Base-by-base conservation (phyloP, 805 yeast genomes). In the Yarrowia keelungensis region DNA sequence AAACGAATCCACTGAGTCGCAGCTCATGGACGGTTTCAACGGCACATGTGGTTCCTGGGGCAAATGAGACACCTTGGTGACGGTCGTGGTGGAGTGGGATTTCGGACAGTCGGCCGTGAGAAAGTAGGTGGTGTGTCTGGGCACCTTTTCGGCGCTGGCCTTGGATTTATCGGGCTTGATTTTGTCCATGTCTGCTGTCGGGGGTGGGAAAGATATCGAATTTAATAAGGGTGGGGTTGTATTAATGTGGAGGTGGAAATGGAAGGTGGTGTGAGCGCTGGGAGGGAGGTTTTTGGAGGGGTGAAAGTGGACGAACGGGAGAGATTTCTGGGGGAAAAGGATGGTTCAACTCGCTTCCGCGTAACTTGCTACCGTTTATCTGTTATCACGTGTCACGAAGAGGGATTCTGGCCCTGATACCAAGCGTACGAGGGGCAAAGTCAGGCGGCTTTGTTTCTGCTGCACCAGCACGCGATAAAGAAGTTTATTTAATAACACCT, bases 1-100 rank as follows among this genome's bases (percentile, higher is more conserved):
- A 46, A 75, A 74, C 47, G 73, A 76, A 22, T 72, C 75, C 16
- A 41, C 46, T 42, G 64, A 58, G 36, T 43, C 62, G 22, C 66
- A 42, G 36, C 42, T 59, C 43, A 50, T 15, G 39, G 51, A 39
- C 50, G 68, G 64, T 15, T 62, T 62, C 10, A 59, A 35, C 15
- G 42, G 32, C 8, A 8, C 45, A n/a, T 16, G 41, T 4, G 36
- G 14, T 7, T 43, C 65, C 51, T 43, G 51, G 19, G 50, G 65
- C 32, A 22, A 35, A 38, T 62, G 67, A 11, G 67, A 62, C 32
- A 62, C 56, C n/a, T 41, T 47, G 22, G 67, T 47, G 38, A 62
- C 54, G 32, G 67, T 62, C 5, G 67, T 62, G 22, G 67, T 62
- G n/a, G 67, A 62, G 39, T 47, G 56, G 16, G 67, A 62, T 32